Base-by-base conservation (phyloP, 495 filamentous ascomycete genomes). In the Evernia prunastri region DNA sequence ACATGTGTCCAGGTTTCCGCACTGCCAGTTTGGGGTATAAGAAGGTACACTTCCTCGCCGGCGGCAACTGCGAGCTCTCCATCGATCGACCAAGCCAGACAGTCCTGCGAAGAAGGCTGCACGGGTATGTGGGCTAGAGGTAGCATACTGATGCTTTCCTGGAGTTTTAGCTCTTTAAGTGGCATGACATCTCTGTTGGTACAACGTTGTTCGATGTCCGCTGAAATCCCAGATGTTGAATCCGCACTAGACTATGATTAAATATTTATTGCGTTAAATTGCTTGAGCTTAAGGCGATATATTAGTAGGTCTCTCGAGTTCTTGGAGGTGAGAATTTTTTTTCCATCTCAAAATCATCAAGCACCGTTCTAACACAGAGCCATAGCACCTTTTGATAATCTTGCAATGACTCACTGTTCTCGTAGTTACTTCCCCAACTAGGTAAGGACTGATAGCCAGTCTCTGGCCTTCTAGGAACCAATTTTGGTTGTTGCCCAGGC, bases 81-180 rank as follows among this genome's bases (percentile, higher is more conserved):
- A 70, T 87, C 85, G 39, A 76, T 68, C 0, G 86, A 88, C 84
- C 86, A 89, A 54, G 78, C 74, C 17, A 88, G 73, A 59, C 81
- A 83, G 66, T 83, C 20, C 70, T 74, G 29, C 75, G 78, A 70
- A 77, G 75, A 64, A 72, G 69, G 53, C 36, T 27, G 40, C 15
- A 25, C 45, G 20, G 68, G 68, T n/a, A 80, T 70, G 56, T 72
- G 68, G 36, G 71, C 67, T 59, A 62, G 47, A 69, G 67, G 69
- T 68, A 65, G 35, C 65, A 67, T 64, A 42, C 3, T 18, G 40
- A 9, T 42, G 11, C 39, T 15, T 1, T 0, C 54, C 17, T 25
- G 20, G 40, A 29, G 6, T n/a, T 23, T 47, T 27, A 58, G 63
- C 3, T 60, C 61, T 39, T 37, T 63, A 4, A 35, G n/a, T 29